Percentiles rank a stretch among this genome's conserved stretches.
These are phyloP conservation scores for Chaetomidium leptoderma DNA, from an alignment of 495 filamentous ascomycete species.

Conservation along the genomic window DNA sequence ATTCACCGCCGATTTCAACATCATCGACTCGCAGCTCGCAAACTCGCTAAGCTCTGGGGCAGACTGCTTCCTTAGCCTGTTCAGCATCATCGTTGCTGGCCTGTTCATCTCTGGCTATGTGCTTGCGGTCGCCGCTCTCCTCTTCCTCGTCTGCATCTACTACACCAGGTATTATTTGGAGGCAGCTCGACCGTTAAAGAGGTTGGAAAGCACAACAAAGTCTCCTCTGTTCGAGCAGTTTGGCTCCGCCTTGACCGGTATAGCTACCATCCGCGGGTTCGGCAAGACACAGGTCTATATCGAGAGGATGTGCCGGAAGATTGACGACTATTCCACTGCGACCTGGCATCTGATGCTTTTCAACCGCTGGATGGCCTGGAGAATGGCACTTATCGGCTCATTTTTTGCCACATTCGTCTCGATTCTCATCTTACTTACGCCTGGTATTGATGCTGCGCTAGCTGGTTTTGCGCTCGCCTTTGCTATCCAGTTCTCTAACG, in stretches of 20 bases:
- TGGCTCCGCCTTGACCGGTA: constrained; percentile 62
- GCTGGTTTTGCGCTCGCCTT: constrained; percentile 74
- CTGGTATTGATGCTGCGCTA: constrained; percentile 64
- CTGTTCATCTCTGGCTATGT: constrained; percentile 60
- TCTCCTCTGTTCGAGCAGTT: constrained; percentile 77
- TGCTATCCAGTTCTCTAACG: constrained; percentile 48
- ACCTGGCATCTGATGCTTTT: constrained; percentile 68
- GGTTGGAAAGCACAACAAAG: constrained; percentile 68
- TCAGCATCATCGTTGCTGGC: constrained; percentile 25
- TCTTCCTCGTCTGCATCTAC: constrained; percentile 53
- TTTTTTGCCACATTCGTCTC: constrained; percentile 65
- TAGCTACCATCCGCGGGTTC: constrained; percentile 73
- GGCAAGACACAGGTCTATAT: constrained; percentile 60
- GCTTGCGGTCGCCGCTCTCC: constrained; percentile 50
- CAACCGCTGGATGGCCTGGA: constrained; percentile 69
- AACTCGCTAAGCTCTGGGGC: constrained; percentile 55
- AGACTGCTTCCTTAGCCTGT: constrained; percentile 29
- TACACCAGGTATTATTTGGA: constrained; percentile 58
- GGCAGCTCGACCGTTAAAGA: constrained; percentile 70
- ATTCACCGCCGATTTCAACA: neutral
- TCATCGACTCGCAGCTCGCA: constrained; percentile 46
- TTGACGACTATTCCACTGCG: constrained; percentile 62
- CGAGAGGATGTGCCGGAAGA: constrained; percentile 58
- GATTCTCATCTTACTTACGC: constrained; percentile 58
- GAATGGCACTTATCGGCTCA: constrained; percentile 66